phyloP scores from a whole-genome alignment of 148 eudicot genomes.

The Bassia scoparia region DNA sequence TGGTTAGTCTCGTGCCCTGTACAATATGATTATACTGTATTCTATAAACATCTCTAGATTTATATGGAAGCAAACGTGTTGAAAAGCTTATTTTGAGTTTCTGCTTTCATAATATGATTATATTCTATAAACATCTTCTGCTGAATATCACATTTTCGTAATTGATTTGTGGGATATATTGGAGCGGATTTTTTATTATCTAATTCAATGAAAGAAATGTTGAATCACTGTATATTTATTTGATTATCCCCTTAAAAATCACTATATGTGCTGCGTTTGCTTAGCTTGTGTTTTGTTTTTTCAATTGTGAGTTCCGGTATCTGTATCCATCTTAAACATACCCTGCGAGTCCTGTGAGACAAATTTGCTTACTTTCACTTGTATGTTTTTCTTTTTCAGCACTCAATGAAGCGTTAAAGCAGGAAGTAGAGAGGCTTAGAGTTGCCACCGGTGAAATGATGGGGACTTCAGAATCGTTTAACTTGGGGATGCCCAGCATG shows the following conservation, averaged over 20 bases:
- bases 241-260: too few relatives aligned
- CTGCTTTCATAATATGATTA: background rate
- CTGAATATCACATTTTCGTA: background rate
- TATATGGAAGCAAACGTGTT: background rate
- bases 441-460: conserved; percentile 40
- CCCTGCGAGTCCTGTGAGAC: too few relatives aligned
- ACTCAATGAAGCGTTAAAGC: conserved; percentile 51
- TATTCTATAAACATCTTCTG: too few relatives aligned
- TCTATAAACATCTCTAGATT: background rate
- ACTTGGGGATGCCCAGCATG: conserved; percentile 32
- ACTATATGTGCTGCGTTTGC: too few relatives aligned
- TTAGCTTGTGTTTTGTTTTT: too few relatives aligned
- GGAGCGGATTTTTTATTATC: background rate
- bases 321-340: too few relatives aligned
- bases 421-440: conserved; percentile 52
- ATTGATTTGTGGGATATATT: background rate
- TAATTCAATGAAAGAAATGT: too few relatives aligned
- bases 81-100: background rate
- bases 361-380: too few relatives aligned
- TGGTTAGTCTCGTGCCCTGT: conserved; percentile 30
- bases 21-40: too few relatives aligned
- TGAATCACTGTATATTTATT: too few relatives aligned
- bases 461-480: conserved; percentile 35
- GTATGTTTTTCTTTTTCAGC: conserved; percentile 32
- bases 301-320: too few relatives aligned